phyloP scores from a whole-genome alignment of 1,139 yeast genomes.

The Nakaseomyces uthaithaninus region DNA sequence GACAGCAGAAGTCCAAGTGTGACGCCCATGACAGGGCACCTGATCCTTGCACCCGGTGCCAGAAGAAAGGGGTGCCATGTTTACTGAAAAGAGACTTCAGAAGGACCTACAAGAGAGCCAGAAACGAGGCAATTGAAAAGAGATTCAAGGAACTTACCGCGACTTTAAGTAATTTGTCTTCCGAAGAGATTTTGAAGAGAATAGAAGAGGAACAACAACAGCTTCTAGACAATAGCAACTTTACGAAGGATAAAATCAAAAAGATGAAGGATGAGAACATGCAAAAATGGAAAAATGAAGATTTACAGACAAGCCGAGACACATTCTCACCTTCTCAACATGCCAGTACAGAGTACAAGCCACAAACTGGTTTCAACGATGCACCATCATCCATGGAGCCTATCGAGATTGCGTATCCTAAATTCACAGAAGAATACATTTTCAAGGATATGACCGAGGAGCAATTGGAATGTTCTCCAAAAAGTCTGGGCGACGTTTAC shows the following conservation, averaged over 20 bases:
- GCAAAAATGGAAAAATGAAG: constrained; percentile 5
- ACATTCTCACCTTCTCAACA: too few species aligned
- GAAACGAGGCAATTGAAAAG: constrained; percentile 74
- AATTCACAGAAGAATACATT: constrained; percentile 2
- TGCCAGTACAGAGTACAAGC: too few species aligned
- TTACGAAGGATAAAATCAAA: constrained; percentile 29
- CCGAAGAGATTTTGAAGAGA: constrained; percentile 38
- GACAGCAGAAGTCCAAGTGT: constrained; percentile 89
- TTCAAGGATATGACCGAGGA: constrained; percentile 34
- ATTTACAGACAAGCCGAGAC: not conserved
- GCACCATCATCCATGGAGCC: not conserved
- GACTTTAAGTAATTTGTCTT: constrained; percentile 45
- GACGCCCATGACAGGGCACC: constrained; percentile 77
- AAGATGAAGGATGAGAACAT: constrained; percentile 9
- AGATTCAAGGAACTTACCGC: constrained; percentile 64
- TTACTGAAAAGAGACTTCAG: constrained; percentile 72
- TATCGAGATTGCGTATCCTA: not conserved
- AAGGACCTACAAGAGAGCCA: constrained; percentile 79
- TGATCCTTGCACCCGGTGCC: constrained; percentile 75
- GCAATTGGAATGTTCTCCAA: constrained; percentile 48
- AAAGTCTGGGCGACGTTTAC: constrained; percentile 58
- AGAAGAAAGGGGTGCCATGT: constrained; percentile 61
- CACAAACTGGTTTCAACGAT: too few species aligned
- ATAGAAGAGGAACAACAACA: constrained; percentile 25
- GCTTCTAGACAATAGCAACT: constrained; percentile 25